Percentiles rank a stretch among this genome's conserved stretches.
Evolutionary conservation across 2,329 filamentous ascomycete genomes (phyloP).

Genomic region (Neospermospora avenae): DNA sequence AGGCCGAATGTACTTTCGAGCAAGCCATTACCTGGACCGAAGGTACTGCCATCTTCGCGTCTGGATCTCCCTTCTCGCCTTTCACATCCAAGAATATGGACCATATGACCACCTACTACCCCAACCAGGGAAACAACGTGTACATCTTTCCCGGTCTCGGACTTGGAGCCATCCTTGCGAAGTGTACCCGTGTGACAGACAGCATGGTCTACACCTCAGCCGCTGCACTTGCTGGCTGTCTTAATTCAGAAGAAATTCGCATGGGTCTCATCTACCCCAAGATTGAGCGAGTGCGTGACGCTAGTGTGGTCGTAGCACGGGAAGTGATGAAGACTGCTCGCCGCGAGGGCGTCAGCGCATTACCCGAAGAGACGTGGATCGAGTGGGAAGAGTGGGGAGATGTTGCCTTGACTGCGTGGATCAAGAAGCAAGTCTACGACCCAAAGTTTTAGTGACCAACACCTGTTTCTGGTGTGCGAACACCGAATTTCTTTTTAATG

Average conservation of each 20-base stretch:
- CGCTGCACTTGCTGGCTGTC: constrained; percentile 70
- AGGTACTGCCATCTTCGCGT: constrained; percentile 88
- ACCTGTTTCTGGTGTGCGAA: background rate
- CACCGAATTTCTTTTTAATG: background rate
- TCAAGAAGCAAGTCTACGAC: constrained; percentile 59
- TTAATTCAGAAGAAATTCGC: constrained; percentile 77
- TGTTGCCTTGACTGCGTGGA: constrained; percentile 56
- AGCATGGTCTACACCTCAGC: constrained; percentile 97
- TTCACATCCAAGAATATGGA: constrained; percentile 62
- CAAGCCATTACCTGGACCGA: constrained; percentile 89
- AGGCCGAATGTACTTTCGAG: constrained; percentile 97
- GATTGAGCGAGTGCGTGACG: constrained; percentile 87
- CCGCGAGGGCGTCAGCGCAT: constrained; percentile 68
- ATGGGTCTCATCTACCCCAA: constrained; percentile 86
- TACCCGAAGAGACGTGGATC: constrained; percentile 66
- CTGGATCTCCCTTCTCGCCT: constrained; percentile 84
- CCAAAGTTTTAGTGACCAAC: constrained; percentile 38
- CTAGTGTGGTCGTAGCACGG: constrained; percentile 79
- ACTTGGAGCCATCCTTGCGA: constrained; percentile 86
- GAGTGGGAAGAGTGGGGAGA: constrained; percentile 72
- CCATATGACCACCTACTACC: constrained; percentile 64
- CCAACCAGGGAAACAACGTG: constrained; percentile 80
- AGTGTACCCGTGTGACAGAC: constrained; percentile 82
- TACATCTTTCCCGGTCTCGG: constrained; percentile 98
- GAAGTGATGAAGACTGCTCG: constrained; percentile 93